phyloP scores from a whole-genome alignment of 108 stramenopile species.

The Nitzschia sp. region DNA sequence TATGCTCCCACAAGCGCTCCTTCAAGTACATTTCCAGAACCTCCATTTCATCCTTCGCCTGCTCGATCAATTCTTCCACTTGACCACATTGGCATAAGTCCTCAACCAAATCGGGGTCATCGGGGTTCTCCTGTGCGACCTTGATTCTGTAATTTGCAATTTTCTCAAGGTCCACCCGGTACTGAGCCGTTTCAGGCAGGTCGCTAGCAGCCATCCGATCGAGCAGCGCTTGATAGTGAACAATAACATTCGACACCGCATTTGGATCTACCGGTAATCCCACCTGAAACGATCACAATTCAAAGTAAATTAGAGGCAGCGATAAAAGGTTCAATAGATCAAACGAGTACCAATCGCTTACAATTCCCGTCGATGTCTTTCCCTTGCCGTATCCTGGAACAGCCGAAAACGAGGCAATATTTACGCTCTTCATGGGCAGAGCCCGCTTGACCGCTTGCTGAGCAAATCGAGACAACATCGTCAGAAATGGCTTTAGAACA shows the following conservation, averaged over 20 bases:
- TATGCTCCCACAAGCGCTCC: constrained; percentile 80
- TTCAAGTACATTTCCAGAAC: constrained; percentile 88
- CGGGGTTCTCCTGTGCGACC: constrained; percentile 64
- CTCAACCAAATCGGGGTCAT: constrained; percentile 88
- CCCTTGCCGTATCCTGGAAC: constrained; percentile 80
- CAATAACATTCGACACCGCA: constrained; percentile 81
- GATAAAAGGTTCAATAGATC: too few relatives aligned
- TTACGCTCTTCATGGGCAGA: constrained; percentile 1
- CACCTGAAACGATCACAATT: constrained; percentile 36
- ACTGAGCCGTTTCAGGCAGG: constrained; percentile 86
- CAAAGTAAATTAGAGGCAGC: too few relatives aligned
- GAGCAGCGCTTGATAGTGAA: constrained; percentile 80
- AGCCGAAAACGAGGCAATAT: constrained; percentile 26
- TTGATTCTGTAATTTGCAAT: constrained; percentile 79
- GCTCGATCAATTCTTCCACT: constrained; percentile 90
- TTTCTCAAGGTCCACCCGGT: constrained; percentile 83
- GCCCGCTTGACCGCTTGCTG: constrained; percentile 20
- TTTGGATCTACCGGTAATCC: constrained; percentile 87
- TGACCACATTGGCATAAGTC: constrained; percentile 87
- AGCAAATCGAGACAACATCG: constrained; percentile 40
- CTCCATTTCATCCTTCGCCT: constrained; percentile 90
- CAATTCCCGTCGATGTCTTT: constrained; percentile 91
- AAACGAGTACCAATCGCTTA: constrained; percentile 43
- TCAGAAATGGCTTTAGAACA: not conserved
- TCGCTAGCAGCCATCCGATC: constrained; percentile 82